These are phyloP conservation scores for Camellia japonica DNA, from an alignment of 148 eudicot genomes.

Conservation along the genomic window DNA sequence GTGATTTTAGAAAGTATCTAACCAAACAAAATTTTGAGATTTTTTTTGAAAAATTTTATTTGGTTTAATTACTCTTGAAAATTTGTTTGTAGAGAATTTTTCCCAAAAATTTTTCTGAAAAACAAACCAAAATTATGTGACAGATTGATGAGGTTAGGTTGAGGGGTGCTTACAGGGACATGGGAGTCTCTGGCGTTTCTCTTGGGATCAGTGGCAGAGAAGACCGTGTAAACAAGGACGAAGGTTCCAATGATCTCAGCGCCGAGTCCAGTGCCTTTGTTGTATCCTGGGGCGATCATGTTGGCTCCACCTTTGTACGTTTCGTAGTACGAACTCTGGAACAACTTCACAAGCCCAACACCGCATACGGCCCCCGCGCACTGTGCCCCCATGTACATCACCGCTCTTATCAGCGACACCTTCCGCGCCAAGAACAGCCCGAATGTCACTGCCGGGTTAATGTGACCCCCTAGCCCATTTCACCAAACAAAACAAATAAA, in stretches of 20 bases:
- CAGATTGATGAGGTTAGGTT: neutral
- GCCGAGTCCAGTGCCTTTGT: conserved; percentile 30
- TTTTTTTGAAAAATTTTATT: no score
- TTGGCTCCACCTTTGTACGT: conserved; percentile 38
- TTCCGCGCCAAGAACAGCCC: conserved; percentile 41
- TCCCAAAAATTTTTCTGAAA: no score
- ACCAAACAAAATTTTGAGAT: no score
- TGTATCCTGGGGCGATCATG: conserved; percentile 23
- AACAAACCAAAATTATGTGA: neutral
- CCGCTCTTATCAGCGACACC: conserved; percentile 34
- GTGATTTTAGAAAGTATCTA: no score
- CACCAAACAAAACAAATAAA: neutral
- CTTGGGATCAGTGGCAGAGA: conserved; percentile 49
- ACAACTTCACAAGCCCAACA: conserved; percentile 36
- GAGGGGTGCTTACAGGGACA: conserved; percentile 30
- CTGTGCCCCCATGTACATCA: conserved; percentile 39
- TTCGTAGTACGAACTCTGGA: conserved; percentile 27
- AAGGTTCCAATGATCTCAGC: conserved; percentile 45
- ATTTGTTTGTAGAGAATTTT: no score
- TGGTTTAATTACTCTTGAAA: no score
- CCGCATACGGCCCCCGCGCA: conserved; percentile 44
- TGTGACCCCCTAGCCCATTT: conserved; percentile 30
- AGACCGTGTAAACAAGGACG: conserved; percentile 42
- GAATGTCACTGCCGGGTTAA: conserved; percentile 46
- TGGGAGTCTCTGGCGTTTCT: conserved; percentile 48